Base-by-base conservation (phyloP, 306 rosid species). In the Cicer bijugum region DNA sequence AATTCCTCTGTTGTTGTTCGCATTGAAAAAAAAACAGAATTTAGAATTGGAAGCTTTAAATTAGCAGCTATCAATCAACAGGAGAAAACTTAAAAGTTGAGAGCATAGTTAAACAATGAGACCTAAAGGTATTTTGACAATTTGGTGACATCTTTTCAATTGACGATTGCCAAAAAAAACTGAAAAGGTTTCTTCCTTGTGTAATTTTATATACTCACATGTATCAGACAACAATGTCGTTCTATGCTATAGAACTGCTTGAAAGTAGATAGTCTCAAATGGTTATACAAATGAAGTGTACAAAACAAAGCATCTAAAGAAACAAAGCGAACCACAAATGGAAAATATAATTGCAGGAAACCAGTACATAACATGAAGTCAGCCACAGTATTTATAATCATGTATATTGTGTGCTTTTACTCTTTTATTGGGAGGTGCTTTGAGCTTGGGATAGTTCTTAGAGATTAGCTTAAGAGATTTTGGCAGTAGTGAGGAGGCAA, bases 1-100 rank as follows among this genome's bases (percentile, higher is more conserved):
- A 38, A 78, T 75, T 72, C 94, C 94, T 81, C 94, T 89, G 85
- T 56, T 48, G 62, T 65, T 44, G 67, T 72, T 38, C 53, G 83
- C 67, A 79, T 43, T 33, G 28, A 35, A 50, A 51, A 17, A 17
- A 75, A 57, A 42, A 69, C 44, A 71, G 10, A 75, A 43, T 14
- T 58, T 78, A 74, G 48, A 67, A 60, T 80, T 51, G 15, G 67
- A 71, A n/a, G 69, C 67, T 48, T 55, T 42, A 62, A 71, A 53
- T 58, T 69, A 75, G 69, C 60, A 51, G 56, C 51, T 52, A 74
- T 57, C 45, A 51, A 12, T 57, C 46, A 64, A 15, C 17, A 56
- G 35, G 11, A 72, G 67, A 28, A 28, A 73, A 66, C 51, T 44
- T 46, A 2, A 1, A 45, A 46, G 39, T 5, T 23, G 12, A 14